These are phyloP conservation scores for Neonothopanus nambi DNA, from an alignment of 1,284 basidiomycete genomes.

Conservation along the genomic window DNA sequence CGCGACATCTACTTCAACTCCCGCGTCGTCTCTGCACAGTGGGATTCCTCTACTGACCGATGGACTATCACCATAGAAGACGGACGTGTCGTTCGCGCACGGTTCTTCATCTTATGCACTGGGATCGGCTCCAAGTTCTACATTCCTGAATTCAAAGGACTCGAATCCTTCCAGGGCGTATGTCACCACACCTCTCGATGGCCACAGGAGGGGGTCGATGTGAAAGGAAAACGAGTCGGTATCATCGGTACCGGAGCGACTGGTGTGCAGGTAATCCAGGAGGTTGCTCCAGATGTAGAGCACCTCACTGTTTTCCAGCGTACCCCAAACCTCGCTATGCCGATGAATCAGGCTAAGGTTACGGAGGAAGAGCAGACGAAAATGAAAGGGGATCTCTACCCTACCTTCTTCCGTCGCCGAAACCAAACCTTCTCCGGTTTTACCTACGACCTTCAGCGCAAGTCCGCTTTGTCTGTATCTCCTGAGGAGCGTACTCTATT, in stretches of 20 bases:
- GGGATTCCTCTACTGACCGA: conserved; percentile 9
- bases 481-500: conserved; percentile 22
- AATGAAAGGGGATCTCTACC: conserved; percentile 23
- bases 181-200: conserved; percentile 25
- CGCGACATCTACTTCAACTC: conserved; percentile 16
- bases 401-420: conserved; percentile 21
- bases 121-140: conserved; percentile 25
- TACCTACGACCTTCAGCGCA: conserved; percentile 15
- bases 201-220: conserved; percentile 24
- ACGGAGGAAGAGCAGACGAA: conserved; percentile 15
- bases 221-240: conserved; percentile 24
- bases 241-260: conserved; percentile 27
- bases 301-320: conserved; percentile 33
- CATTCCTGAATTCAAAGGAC: conserved; percentile 23
- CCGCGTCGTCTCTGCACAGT: conserved; percentile 13
- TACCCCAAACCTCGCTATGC: conserved; percentile 26
- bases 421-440: conserved; percentile 26
- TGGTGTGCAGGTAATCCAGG: conserved; percentile 29
- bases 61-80: conserved; percentile 14
- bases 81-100: conserved; percentile 3
- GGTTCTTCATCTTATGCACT: conserved; percentile 14
- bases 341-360: conserved; percentile 23
- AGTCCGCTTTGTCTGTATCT: conserved; percentile 16
- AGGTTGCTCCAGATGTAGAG: conserved; percentile 19
- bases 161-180: conserved; percentile 26